phyloP scores from a whole-genome alignment of 2,329 filamentous ascomycete species.

The Trichophyton schoenleinii region DNA sequence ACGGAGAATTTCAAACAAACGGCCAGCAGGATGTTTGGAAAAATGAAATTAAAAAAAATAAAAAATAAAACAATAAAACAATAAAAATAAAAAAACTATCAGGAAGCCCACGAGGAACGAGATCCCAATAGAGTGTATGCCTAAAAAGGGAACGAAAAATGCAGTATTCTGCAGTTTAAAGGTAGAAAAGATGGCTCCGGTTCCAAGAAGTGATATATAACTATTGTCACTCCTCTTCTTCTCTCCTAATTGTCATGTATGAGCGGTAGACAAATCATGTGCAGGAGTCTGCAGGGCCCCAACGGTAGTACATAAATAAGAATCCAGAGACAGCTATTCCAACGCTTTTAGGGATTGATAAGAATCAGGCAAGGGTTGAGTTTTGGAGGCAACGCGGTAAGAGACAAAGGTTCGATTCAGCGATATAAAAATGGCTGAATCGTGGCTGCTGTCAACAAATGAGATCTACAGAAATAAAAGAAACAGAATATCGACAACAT shows the following conservation, averaged over 20 bases:
- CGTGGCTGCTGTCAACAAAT: not conserved
- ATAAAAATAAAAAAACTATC: too few species aligned
- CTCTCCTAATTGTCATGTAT: not conserved
- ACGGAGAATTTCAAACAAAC: not conserved
- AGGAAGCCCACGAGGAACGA: not conserved
- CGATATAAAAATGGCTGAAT: not conserved
- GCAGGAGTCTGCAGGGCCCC: not conserved
- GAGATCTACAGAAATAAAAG: not conserved
- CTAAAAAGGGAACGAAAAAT: not conserved
- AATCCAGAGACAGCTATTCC: not conserved
- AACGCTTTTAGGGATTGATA: not conserved
- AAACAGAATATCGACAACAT: not conserved
- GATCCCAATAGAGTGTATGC: not conserved
- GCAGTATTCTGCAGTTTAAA: not conserved
- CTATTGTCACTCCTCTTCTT: not conserved
- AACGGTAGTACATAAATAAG: slow-evolving; percentile 1
- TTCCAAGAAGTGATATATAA: not conserved
- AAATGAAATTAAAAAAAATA: not conserved
- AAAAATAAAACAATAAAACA: too few species aligned
- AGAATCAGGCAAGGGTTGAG: not conserved
- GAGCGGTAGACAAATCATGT: not conserved
- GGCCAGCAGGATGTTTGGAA: not conserved
- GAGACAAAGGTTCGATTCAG: not conserved
- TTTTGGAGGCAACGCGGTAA: not conserved
- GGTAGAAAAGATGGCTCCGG: not conserved